Evolutionary conservation across 257 asterid species (phyloP), one percentile per base, ranked within the genome.

Genomic region (Asclepias syriaca): DNA sequence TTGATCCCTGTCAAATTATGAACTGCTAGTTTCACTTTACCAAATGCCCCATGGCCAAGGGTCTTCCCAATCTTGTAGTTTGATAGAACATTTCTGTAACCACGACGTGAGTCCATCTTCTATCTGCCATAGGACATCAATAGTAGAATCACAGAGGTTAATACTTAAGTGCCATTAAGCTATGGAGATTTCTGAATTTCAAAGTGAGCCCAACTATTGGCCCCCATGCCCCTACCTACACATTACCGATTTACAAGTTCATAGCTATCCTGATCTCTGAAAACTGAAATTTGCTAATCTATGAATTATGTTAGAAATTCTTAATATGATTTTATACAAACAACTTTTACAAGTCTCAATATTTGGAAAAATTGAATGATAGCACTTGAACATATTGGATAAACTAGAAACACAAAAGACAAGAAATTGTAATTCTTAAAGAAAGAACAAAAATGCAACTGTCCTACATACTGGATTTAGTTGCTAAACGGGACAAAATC

Each of bases 11-110:
- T 81, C 66, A 83, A 68, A 54, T 57, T 81, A 77, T 87, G 94
- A 57, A 80, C 69, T 61, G 90, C 96, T 45, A 84, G 75, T 77
- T 85, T 89, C 66, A 89, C 96, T 80, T 85, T 81, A 34, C 85
- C 93, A 81, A 82, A 87, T 24, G 88, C 48, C 8, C 94, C 94
- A 69, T 78, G 65, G 4, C 96, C 96, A 15, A 89, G 86, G 22
- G 79, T 86, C 78, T 66, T 84, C 13, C 84, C 90, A 40, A 89
- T 48, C 76, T 78, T 81, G 84, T 89, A 89, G 40, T 73, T 75
- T 15, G 78, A 59, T 27, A 84, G 65, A 53, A 39, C 75, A 1
- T 66, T 55, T 45, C 40, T 77, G 24, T 61, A 49, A n/a, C 48
- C 46, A 24, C 50, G 65, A 22, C 66, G 71, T 6, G 71, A 40